Base-by-base conservation (phyloP, 208 protist genomes). In the Sergeia podlipaevii region DNA sequence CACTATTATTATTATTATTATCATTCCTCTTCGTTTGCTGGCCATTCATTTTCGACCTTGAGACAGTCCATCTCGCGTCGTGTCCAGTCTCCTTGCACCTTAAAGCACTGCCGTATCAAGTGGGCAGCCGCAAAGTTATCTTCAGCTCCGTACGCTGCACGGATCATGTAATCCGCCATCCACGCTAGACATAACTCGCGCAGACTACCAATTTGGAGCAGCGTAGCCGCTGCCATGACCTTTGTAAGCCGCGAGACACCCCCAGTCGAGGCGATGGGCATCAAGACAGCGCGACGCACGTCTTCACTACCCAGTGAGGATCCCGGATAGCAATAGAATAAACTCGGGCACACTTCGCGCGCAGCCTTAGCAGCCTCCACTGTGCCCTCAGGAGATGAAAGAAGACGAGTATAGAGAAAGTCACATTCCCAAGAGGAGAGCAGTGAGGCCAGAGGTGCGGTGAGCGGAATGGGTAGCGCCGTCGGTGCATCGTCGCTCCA, bases 11-110 rank as follows among this genome's bases (percentile, higher is more conserved):
- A 27, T 52, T 17, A 38, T 13, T 3, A 8, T 3, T 39, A 23
- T 15, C 39, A 59, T 15, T 70, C 72, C 11, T 88, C 79, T 53
- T 93, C 85, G 38, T 89, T 79, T 2, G 66, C 70, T 0, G 85
- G 85, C 85, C 85, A 93, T 57, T 93, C 85, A 54, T 93, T 93
- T 41, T 93, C 85, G 30, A 93, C 52, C 52, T 79, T 83, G 17
- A 93, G 60, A 32, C 72, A 86, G 48, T 89, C 81, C 52, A 73
- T 74, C 36, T 93, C 85, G 2, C 69, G 57, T 20, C 65, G 46
- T 20, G 28, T 85, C 75, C 80, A 93, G 53, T 90, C 76, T 43
- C 69, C 81, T 23, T 74, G 41, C 36, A 86, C 63, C 10, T 68
- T 32, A 39, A 93, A 89, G 42, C 69, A 81, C 46, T 80, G 47